Base-by-base conservation (phyloP, 371 early-diverging fungal genomes). In the Mortierella polycephala region DNA sequence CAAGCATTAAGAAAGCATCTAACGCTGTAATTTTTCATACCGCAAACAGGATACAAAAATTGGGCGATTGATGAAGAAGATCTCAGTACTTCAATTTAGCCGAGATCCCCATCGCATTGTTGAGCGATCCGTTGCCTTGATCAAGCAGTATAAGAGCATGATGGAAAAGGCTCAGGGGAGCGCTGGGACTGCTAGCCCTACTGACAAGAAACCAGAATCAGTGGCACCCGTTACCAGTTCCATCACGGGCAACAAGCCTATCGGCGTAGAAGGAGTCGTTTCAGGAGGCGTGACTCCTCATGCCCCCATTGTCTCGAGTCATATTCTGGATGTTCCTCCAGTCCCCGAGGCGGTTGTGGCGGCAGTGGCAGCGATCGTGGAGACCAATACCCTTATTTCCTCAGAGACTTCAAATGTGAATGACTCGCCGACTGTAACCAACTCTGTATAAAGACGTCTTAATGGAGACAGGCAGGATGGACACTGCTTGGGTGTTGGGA, bases 31-130 rank as follows among this genome's bases (percentile, higher is more conserved):
- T 40, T 50, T 41, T 13, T 9, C 30, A 14, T 13, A 1, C 56
- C 39, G 40, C 30, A 4, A 30, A 39, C 64, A 79, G 79, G 79
- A 79, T 42, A 79, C 79, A 12, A 79, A 79, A 50, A 73, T 79
- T 54, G 79, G 79, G 11, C 73, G 79, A 16, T 59, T 79, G 59
- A 72, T 79, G 79, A 79, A 79, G 50, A 79, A 79, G 57, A 79
- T 79, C 11, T 72, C 79, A 13, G 69, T 30, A 1, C 60, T 79
- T 0, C 72, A 79, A 57, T 72, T 60, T 51, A 79, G 79, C 23
- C 62, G 47, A 57, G 79, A 79, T 50, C 69, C 37, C 0, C 69
- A 66, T 60, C 57, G 62, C 40, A 69, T 77, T 51, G 71, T 77
- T 16, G 72, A 77, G 13, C 62, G 77, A 16, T 77, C 77, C 11